phyloP scores from a whole-genome alignment of 2,329 filamentous ascomycete genomes.

The Botrytis porri region DNA sequence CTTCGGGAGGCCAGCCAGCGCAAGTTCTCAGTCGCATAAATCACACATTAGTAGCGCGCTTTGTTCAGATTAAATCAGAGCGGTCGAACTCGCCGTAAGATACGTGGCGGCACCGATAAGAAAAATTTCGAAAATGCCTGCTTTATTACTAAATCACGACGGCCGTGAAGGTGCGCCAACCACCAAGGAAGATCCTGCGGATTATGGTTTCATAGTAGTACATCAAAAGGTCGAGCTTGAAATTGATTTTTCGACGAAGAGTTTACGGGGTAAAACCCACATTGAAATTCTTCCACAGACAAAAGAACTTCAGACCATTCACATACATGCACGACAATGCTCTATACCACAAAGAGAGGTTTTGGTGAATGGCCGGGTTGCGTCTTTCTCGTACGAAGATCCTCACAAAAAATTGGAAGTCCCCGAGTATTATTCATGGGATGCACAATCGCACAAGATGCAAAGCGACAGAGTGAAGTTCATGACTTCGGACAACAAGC shows the following conservation, averaged over 20 bases:
- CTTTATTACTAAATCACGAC: constrained; percentile 31
- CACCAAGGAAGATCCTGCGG: constrained; percentile 18
- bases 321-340: constrained; percentile 61
- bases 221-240: constrained; percentile 89
- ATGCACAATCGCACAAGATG: constrained; percentile 72
- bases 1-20: constrained; percentile 6
- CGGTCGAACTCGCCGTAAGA: not conserved
- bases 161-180: constrained; percentile 21
- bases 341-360: constrained; percentile 54
- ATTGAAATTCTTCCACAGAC: constrained; percentile 65
- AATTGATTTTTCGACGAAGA: constrained; percentile 75
- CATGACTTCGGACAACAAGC: constrained; percentile 36
- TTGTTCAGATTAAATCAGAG: not conserved
- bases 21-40: not conserved
- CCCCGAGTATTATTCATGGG: constrained; percentile 58
- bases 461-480: constrained; percentile 62
- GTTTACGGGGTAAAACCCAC: constrained; percentile 74
- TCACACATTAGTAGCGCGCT: not conserved
- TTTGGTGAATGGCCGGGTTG: constrained; percentile 46
- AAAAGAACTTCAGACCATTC: constrained; percentile 56
- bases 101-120: not conserved
- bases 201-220: constrained; percentile 53
- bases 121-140: constrained; percentile 30
- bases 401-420: constrained; percentile 65
- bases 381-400: constrained; percentile 46